These are phyloP conservation scores for Nigrograna mackinnonii DNA, from an alignment of 2,329 filamentous ascomycete genomes.

Conservation along the genomic window DNA sequence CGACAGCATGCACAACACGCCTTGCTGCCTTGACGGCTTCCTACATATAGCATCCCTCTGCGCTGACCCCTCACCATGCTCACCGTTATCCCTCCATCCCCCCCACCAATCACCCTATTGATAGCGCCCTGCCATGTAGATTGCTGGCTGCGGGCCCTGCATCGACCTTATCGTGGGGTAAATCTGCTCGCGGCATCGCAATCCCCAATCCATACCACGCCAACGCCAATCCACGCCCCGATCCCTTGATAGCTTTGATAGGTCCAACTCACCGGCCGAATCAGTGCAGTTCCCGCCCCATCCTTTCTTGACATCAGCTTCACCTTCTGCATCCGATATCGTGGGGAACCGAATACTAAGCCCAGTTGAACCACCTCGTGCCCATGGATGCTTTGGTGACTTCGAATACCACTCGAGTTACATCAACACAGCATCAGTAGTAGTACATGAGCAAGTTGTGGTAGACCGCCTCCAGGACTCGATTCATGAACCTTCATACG, in stretches of 20 bases:
- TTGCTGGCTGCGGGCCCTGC: constrained; percentile 5
- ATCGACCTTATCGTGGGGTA: constrained; percentile 10
- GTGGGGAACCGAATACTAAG: background rate
- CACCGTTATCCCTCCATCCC: background rate
- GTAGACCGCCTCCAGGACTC: background rate
- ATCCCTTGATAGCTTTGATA: constrained; percentile 1
- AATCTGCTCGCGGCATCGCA: no score
- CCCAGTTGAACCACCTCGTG: no score
- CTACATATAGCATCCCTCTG: constrained; percentile 7
- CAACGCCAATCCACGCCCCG: background rate
- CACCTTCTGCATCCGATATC: background rate
- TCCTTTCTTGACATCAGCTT: no score
- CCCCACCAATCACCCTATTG: no score
- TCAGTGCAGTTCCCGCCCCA: background rate
- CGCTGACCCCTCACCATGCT: background rate
- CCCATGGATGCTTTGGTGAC: no score
- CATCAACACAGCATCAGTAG: background rate
- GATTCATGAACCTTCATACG: background rate
- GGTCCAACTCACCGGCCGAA: constrained; percentile 1
- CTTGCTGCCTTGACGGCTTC: constrained; percentile 6
- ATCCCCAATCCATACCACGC: background rate
- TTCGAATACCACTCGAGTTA: background rate
- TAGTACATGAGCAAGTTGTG: background rate
- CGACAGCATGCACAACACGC: no score
- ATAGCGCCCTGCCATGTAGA: no score